phyloP scores from a whole-genome alignment of 2,329 filamentous ascomycete genomes.

The Tolypocladium cylindrosporum region DNA sequence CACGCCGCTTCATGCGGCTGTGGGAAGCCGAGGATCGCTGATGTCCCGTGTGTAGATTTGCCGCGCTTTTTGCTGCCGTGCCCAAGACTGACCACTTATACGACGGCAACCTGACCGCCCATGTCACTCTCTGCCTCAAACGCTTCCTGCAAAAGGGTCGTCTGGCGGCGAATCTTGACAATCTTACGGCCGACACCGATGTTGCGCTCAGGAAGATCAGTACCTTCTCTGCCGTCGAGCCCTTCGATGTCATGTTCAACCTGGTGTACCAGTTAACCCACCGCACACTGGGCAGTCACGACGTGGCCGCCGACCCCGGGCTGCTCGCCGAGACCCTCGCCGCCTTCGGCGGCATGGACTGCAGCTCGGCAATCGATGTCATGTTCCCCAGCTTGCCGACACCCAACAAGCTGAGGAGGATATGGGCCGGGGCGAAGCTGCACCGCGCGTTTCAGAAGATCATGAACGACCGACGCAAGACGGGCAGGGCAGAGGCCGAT shows the following conservation, averaged over 20 bases:
- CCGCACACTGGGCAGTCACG: constrained; percentile 40
- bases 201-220: neutral
- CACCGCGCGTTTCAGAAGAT: constrained; percentile 38
- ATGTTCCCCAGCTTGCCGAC: constrained; percentile 44
- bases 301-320: constrained; percentile 37
- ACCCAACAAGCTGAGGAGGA: constrained; percentile 28
- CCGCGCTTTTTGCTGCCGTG: constrained; percentile 18
- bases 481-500: constrained; percentile 34
- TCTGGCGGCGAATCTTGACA: constrained; percentile 26
- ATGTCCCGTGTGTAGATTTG: constrained; percentile 11
- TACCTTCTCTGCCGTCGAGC: constrained; percentile 23
- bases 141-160: constrained; percentile 26
- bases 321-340: constrained; percentile 31
- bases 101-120: constrained; percentile 11
- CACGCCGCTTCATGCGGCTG: neutral
- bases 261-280: constrained; percentile 48
- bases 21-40: neutral
- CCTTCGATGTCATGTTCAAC: constrained; percentile 42
- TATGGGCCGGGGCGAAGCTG: constrained; percentile 33
- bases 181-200: constrained; percentile 30
- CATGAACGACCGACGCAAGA: constrained; percentile 31
- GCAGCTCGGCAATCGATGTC: constrained; percentile 30
- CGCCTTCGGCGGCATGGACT: constrained; percentile 37
- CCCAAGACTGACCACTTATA: constrained; percentile 12
- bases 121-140: constrained; percentile 19